Base-by-base conservation (phyloP, 495 filamentous ascomycete genomes). In the Penicillium soppii region DNA sequence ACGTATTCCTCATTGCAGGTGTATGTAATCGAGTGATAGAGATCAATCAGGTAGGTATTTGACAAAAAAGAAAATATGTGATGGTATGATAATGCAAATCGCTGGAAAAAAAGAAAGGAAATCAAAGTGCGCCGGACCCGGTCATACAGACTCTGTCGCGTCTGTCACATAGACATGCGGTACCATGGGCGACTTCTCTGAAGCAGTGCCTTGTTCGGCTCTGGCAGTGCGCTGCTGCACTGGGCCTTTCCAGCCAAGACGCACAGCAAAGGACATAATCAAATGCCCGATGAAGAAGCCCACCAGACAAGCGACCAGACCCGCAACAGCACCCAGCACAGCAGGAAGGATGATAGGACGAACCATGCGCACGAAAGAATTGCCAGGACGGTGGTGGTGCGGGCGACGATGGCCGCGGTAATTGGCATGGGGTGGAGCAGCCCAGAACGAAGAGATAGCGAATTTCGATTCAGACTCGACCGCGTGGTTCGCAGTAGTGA, bases 281-380 rank as follows among this genome's bases (percentile, higher is more conserved):
- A 66, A 22, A 38, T 67, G 65, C 6, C 75, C 75, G 9, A 74
- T 29, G 15, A 73, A 26, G 59, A 75, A 76, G 6, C 75, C 75
- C 0, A 73, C 47, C 25, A 70, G 50, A 27, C 68, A 72, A 35
- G 73, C 73, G 1, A 71, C 43, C 17, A 75, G 48, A n/a, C 74
- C 73, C 5, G 70, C 67, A 0, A 58, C 53, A 2, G 70, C 52
- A n/a, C 75, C 74, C 0, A 73, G 53, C 1, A 72, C 39, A 7
- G 60, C 67, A 1, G 70, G 70, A 3, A 77, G 54, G n/a, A 78
- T 50, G n/a, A 66, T 56, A 0, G 66, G 61, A 5, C 61, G 59
- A 5, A 72, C 27, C 0, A 72, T 47, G 10, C 61, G 53, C 40
- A 71, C 17, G 38, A 69, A 62, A n/a, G 54, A 40, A 15, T 48